Evolutionary conservation across 306 rosid genomes (phyloP).

Genomic region (Prunus armeniaca): DNA sequence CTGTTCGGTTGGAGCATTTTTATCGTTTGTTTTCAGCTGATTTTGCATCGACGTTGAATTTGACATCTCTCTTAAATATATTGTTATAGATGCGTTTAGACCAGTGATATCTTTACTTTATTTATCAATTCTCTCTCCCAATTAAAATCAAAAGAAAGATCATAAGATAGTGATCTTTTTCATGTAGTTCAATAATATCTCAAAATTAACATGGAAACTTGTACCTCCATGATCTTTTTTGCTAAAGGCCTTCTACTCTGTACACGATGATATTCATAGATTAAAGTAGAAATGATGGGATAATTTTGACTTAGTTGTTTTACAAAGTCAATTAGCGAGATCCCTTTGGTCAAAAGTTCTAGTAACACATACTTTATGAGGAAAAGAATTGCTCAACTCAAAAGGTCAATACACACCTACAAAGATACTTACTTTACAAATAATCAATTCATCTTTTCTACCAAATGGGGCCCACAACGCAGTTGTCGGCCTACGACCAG

Average conservation of each 20-base stretch:
- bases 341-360: background rate
- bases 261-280: background rate
- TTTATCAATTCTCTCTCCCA: too few species aligned
- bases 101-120: too few species aligned
- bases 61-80: too few species aligned
- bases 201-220: too few species aligned
- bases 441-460: background rate
- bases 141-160: too few species aligned
- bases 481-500: conserved; percentile 27
- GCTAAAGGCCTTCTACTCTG: background rate
- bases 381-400: background rate
- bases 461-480: background rate
- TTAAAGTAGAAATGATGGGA: background rate
- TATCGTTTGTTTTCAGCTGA: too few species aligned
- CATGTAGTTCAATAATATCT: too few species aligned
- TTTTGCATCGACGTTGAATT: too few species aligned
- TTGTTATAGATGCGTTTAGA: too few species aligned
- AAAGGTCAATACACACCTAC: background rate
- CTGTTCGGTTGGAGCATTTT: too few species aligned
- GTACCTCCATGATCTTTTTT: too few species aligned
- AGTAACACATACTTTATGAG: background rate
- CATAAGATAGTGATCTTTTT: too few species aligned
- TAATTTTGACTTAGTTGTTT: background rate
- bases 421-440: background rate
- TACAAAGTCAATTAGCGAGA: background rate